Evolutionary conservation across 108 stramenopile species (phyloP), one percentile per base, ranked within the genome.

Genomic region (Fragilaria radians): DNA sequence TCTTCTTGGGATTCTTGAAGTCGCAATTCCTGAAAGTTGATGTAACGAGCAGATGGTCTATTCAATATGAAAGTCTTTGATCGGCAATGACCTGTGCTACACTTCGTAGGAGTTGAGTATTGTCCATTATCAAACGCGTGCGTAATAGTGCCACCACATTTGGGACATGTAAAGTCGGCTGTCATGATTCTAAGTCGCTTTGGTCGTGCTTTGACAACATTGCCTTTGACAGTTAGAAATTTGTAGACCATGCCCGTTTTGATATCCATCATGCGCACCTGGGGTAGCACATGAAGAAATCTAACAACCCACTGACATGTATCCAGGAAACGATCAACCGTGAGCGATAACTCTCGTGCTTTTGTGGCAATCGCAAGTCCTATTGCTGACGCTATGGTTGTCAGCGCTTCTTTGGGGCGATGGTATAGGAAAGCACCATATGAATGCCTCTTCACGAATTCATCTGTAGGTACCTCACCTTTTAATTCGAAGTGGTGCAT

Each of bases 1-100:
- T 96, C 95, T 52, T 94, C 94, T 54, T 91, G 80, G 9, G 80
- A 68, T 79, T 97, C 93, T 62, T 97, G 97, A 62, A 98, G 75
- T 63, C 78, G 79, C 52, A 98, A 70, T 67, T 91, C 81, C 78
- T 98, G 97, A 5, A 83, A 76, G 71, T 98, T 94, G 60, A 82
- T 87, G 62, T 94, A 96, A 18, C 77, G 82, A 0, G 95, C 91
- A 52, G 89, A 81, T 45, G 71, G 66, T 50, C 91, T 61, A 28
- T 73, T 63, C 68, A 96, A 48, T 2, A 83, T 71, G 57, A 95
- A 96, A 29, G 58, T 73, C 33, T 70, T 62, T 32, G 70, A 72
- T 18, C 62, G 59, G 58, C 91, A 91, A 34, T 83, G 79, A 14
- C 61, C 59, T 24, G 68, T 71, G 48, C 30, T 60, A 61, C 97